Evolutionary conservation across 1,284 basidiomycete species (phyloP).

Genomic region (Anthracocystis panici-leucophaei): DNA sequence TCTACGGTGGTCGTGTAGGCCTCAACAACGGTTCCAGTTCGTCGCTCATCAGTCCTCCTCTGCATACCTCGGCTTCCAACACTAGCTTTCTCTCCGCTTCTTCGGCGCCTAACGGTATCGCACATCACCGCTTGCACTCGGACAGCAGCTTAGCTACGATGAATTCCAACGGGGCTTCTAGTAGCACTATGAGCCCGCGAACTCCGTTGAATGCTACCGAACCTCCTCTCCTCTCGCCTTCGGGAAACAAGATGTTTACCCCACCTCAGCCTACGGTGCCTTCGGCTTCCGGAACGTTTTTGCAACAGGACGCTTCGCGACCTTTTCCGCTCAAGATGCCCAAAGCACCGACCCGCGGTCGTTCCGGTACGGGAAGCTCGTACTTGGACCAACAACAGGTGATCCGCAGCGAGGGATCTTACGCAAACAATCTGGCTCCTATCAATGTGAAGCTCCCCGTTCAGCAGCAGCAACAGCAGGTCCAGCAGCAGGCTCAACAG

Average conservation of each 20-base stretch:
- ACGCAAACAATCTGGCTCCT: constrained; percentile 30
- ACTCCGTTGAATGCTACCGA: constrained; percentile 51
- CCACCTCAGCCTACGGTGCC: constrained; percentile 49
- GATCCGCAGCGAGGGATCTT: constrained; percentile 12
- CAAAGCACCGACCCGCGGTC: constrained; percentile 29
- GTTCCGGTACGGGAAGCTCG: constrained; percentile 34
- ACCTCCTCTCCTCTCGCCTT: constrained; percentile 39
- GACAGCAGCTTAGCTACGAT: constrained; percentile 47
- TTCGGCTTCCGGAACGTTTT: constrained; percentile 21
- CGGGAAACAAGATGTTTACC: constrained; percentile 29
- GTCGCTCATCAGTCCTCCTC: constrained; percentile 45
- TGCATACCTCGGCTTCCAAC: constrained; percentile 34
- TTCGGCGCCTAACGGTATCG: constrained; percentile 33
- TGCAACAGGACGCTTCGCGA: constrained; percentile 36
- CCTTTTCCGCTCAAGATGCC: constrained; percentile 57
- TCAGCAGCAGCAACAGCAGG: constrained; percentile 6
- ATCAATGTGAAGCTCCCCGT: constrained; percentile 26
- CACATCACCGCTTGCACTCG: constrained; percentile 50
- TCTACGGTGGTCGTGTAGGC: constrained; percentile 27
- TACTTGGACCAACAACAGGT: constrained; percentile 35
- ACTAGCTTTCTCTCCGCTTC: constrained; percentile 41
- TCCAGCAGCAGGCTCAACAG: constrained; percentile 14
- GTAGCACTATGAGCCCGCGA: constrained; percentile 47
- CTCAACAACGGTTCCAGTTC: constrained; percentile 22
- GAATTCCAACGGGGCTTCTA: constrained; percentile 27